Conservation (phyloP, 148 eudicot genomes). For the Arbutus unedo region DNA sequence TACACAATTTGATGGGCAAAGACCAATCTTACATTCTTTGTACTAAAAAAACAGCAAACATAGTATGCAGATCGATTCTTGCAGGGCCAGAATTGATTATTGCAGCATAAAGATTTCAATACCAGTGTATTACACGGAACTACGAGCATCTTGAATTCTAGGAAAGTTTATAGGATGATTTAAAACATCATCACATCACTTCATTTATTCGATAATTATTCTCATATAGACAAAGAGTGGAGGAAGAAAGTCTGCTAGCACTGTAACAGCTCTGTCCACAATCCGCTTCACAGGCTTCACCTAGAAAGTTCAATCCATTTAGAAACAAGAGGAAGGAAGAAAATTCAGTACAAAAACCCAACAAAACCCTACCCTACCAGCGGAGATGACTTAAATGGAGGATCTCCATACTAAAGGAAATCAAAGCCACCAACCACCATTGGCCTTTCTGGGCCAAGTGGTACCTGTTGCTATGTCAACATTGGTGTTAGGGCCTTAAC, state of each 20-base stretch:
- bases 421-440: not conserved
- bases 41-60: not conserved
- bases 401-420: not conserved
- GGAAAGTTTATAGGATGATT: not conserved
- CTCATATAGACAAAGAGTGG: not conserved
- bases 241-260: not conserved
- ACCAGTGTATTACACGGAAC: not conserved
- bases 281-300: not conserved
- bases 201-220: not conserved
- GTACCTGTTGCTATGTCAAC: not conserved
- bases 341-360: not conserved
- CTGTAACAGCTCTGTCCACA: conserved; percentile 7
- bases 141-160: not conserved
- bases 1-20: no score
- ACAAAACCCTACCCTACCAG: not conserved
- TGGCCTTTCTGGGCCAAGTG: not conserved
- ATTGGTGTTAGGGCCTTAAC: not conserved
- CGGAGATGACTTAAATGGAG: not conserved
- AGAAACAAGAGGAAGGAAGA: not conserved
- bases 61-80: not conserved
- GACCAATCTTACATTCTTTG: not conserved
- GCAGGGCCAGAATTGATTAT: not conserved
- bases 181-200: not conserved
- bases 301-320: not conserved
- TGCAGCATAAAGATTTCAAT: not conserved